A percentile compares a stretch with the other conserved stretches of the same genome.
Conservation (phyloP, 106 monocot genomes). For the Allium fistulosum region DNA sequence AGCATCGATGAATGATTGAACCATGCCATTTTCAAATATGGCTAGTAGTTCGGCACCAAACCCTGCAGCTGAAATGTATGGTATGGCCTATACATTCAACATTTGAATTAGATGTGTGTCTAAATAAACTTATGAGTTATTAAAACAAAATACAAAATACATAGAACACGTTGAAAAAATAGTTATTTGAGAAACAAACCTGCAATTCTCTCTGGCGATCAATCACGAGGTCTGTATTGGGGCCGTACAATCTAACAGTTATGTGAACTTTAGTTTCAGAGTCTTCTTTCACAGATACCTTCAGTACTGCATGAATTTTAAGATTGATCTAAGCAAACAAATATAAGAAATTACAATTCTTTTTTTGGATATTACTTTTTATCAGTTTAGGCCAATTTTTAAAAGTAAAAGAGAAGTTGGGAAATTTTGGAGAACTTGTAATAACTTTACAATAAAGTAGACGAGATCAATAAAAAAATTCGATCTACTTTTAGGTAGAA, state of each 20-base stretch:
- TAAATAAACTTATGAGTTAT: background rate
- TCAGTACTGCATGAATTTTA: constrained; percentile 57
- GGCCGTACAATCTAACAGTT: constrained; percentile 86
- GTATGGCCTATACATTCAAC: constrained; percentile 41
- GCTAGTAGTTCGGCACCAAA: constrained; percentile 94
- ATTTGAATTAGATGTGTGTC: background rate
- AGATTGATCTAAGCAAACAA: background rate
- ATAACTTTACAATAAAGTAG: background rate
- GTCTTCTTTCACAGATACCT: constrained; percentile 61
- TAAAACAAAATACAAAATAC: background rate
- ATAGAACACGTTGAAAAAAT: too few relatives aligned
- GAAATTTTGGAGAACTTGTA: too few relatives aligned
- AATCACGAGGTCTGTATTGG: constrained; percentile 91
- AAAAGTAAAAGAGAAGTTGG: background rate
- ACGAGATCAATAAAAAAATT: background rate
- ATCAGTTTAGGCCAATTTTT: background rate
- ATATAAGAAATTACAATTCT: background rate
- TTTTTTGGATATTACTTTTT: background rate
- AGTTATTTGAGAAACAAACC: constrained; percentile 19
- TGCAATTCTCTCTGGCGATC: constrained; percentile 84
- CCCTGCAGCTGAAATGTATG: constrained; percentile 80
- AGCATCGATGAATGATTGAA: constrained; percentile 87
- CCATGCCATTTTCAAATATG: constrained; percentile 82
- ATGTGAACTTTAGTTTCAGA: constrained; percentile 24
- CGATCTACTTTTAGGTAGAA: background rate